A percentile compares a stretch with the other conserved stretches of the same genome.
phyloP scores from a whole-genome alignment of 2,329 filamentous ascomycete genomes.

The Trichophaea hybrida region DNA sequence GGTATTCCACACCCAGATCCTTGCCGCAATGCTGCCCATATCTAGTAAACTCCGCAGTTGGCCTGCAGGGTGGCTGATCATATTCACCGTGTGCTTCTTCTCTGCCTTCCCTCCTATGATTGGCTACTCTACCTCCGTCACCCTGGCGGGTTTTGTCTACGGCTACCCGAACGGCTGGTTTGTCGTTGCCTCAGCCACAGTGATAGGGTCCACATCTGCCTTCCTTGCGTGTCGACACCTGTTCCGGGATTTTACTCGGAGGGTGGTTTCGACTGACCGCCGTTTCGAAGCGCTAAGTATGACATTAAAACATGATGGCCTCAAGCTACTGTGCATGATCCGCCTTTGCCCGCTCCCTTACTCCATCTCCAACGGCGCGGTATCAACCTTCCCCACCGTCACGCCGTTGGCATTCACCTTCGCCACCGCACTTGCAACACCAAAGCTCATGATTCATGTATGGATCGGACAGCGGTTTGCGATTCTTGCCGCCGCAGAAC shows the following conservation, averaged over 20 bases:
- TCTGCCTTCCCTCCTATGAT: slow-evolving; percentile 78
- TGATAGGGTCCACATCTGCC: slow-evolving; percentile 60
- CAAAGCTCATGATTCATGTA: slow-evolving; percentile 80
- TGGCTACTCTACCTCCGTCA: slow-evolving; percentile 67
- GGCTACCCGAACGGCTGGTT: slow-evolving; percentile 65
- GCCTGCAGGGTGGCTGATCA: slow-evolving; percentile 52
- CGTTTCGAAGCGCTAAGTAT: slow-evolving; percentile 79
- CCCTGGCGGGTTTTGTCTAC: slow-evolving; percentile 55
- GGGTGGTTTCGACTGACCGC: slow-evolving; percentile 66
- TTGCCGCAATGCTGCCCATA: slow-evolving; percentile 24
- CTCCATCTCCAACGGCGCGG: slow-evolving; percentile 81
- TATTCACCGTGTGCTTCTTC: slow-evolving; percentile 60
- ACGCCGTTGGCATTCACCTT: slow-evolving; percentile 59
- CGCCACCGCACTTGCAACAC: slow-evolving; percentile 67
- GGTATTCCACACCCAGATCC: slow-evolving; percentile 26
- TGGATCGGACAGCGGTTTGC: slow-evolving; percentile 82
- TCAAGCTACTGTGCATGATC: slow-evolving; percentile 82
- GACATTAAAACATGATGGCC: slow-evolving; percentile 76
- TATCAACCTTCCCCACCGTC: slow-evolving; percentile 86
- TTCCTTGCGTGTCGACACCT: slow-evolving; percentile 72
- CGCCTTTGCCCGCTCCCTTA: slow-evolving; percentile 86
- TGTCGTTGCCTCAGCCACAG: slow-evolving; percentile 62
- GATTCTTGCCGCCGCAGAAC: slow-evolving; percentile 58
- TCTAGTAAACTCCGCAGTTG: slow-evolving; percentile 22
- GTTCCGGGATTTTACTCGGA: slow-evolving; percentile 62